Base-by-base conservation (phyloP, 768 basidiomycete genomes). In the Boletus patriciae region DNA sequence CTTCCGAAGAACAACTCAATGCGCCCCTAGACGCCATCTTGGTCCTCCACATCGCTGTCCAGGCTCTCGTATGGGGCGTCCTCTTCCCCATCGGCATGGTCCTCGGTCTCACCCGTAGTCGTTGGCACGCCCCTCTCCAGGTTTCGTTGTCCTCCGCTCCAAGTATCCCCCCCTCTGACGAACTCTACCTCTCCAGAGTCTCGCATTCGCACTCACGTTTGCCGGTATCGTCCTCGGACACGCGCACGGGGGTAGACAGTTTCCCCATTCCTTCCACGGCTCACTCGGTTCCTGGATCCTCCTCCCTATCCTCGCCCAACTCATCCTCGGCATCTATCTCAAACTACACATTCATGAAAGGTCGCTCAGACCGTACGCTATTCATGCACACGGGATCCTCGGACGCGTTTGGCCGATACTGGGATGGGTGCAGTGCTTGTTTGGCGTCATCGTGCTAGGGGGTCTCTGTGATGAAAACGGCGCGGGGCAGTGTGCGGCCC, bases 61-160 rank as follows among this genome's bases (percentile, higher is more conserved):
- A 97, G 63, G 83, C 80, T 3, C 63, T 80, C 9, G 84, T 90
- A 6, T 96, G 94, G 94, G 92, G 92, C 4, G 64, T 96, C 3
- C 66, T 94, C 33, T 97, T 96, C 66, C 94, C 94, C 0, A 77
- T 86, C 8, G 94, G 87, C 29, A 89, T 90, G 88, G 85, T 90
- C 0, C 72, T 90, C 5, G 87, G 87, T 18, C 74, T 92, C 16
- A 74, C 83, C n/a, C 79, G 85, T 57, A 94, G 92, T 70, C 81
- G 85, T 65, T 95, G 90, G 86, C 94, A 97, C 70, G 92, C 94
- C 43, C 94, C 94, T 6, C 69, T 94, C 6, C 94, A 96, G 74
- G 90, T 60, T 29, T 45, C 36, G 47, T 48, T 7, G 5, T 40
- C 36, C 3, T 38, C 37, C 34, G 12, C 13, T 29, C 31, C 16